phyloP scores from a whole-genome alignment of 2,329 filamentous ascomycete genomes.

The Teratosphaeria pseudoeucalypti region DNA sequence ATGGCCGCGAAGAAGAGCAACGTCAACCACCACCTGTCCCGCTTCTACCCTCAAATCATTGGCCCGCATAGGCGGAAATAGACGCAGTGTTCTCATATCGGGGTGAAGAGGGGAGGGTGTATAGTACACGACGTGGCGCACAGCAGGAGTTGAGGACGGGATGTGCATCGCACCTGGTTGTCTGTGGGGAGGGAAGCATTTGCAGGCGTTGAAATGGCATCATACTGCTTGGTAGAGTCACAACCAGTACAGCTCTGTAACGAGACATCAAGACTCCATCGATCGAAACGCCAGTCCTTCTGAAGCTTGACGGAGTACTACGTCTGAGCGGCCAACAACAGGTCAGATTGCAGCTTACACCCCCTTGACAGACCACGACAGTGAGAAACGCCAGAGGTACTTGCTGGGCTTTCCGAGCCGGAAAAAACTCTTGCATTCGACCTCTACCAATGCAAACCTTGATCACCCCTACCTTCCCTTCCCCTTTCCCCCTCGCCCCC shows the following conservation, averaged over 20 bases:
- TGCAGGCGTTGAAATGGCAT: background rate
- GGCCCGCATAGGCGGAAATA: constrained; percentile 58
- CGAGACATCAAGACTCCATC: background rate
- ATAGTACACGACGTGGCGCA: background rate
- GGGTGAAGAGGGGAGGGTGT: background rate
- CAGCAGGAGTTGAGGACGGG: background rate
- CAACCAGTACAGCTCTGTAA: background rate
- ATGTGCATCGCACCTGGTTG: background rate
- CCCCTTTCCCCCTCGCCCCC: constrained; percentile 3
- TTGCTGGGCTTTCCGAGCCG: background rate
- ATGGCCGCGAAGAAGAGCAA: constrained; percentile 54
- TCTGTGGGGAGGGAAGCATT: background rate
- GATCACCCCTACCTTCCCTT: background rate
- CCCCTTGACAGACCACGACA: too few species aligned
- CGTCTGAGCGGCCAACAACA: too few species aligned
- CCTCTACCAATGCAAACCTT: background rate
- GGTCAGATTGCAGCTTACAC: too few species aligned
- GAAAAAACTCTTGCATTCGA: too few species aligned
- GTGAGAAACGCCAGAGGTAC: too few species aligned
- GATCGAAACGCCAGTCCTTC: background rate
- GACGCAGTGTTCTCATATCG: background rate
- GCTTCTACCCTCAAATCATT: constrained; percentile 65
- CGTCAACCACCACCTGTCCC: constrained; percentile 84
- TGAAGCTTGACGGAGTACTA: too few species aligned
- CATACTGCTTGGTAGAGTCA: background rate